Evolutionary conservation across 2,329 filamentous ascomycete genomes (phyloP), one percentile per base, ranked within the genome.

Genomic region (Stagonosporopsis cucurbitacearum): DNA sequence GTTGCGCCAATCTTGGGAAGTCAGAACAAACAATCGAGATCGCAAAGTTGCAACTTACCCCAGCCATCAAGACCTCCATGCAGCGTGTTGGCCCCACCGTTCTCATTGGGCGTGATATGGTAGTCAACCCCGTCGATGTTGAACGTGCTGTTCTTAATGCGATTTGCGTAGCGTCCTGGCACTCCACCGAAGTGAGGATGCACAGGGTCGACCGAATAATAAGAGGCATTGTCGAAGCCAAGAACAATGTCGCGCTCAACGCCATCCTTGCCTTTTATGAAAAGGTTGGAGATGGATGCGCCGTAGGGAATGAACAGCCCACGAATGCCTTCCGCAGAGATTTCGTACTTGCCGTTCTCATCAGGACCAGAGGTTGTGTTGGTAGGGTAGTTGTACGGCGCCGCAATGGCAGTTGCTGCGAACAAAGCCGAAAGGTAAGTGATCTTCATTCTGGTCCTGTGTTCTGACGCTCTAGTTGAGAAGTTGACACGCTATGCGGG

Each of bases 101-200:
- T 74, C 68, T 78, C 88, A 72, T 91, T 91, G 44, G 87, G 78
- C 33, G 78, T 66, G 51, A 89, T 77, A 57, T 87, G 75, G 73
- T 85, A 90, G 3, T 74, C 78, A 50, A 77, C 75, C 48, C 86
- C 88, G 63, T 90, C 88, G 54, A 91, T 85, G 56, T 78, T 81
- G 68, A 91, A 91, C 6, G 83, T 88, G 74, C 85, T 87, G 79
- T 92, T 92, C 80, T 86, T 86, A 80, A 92, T 92, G 62, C 90
- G 87, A 75, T 93, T 93, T 55, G 90, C 90, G 71, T 93, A 93
- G 51, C 90, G 86, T 67, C 89, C 89, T 0, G 88, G 88, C 0
- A 93, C 86, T 65, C 86, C 80, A 55, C 88, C 90, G 62, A 89
- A 87, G 79, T 92, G 88, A 46, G 84, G 86, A 73, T 92, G 89